Evolutionary conservation across 768 basidiomycete species (phyloP).

Genomic region (Lentinus tigrinus): DNA sequence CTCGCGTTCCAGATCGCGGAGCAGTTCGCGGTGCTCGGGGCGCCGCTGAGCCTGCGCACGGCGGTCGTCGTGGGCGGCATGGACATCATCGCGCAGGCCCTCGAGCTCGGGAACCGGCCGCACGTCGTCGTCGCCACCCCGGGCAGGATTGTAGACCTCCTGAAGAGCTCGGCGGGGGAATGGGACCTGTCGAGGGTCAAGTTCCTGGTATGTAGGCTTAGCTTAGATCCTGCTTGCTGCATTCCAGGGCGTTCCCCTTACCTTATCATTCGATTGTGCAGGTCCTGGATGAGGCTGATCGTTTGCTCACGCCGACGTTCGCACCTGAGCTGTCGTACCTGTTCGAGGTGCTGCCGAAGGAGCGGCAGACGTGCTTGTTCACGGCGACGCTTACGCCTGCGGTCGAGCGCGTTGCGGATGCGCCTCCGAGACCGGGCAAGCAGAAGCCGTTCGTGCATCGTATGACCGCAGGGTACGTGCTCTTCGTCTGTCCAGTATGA

Average conservation of each 20-base stretch:
- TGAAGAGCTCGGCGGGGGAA: conserved; percentile 72
- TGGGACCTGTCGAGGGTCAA: conserved; percentile 86
- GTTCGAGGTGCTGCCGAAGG: conserved; percentile 72
- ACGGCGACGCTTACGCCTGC: conserved; percentile 91
- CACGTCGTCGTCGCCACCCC: conserved; percentile 96
- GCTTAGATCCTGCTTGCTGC: not conserved
- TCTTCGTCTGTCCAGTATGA: not conserved
- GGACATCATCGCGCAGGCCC: conserved; percentile 95
- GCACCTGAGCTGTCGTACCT: conserved; percentile 79
- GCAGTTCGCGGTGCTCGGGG: conserved; percentile 90
- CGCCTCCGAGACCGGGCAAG: conserved; percentile 78
- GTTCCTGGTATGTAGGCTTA: conserved; percentile 61
- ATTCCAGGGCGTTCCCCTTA: not conserved
- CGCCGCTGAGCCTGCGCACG: conserved; percentile 76
- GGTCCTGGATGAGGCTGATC: conserved; percentile 97
- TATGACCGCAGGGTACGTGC: conserved; percentile 65
- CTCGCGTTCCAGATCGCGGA: conserved; percentile 97
- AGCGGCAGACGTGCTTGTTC: conserved; percentile 95
- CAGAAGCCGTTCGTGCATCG: conserved; percentile 84
- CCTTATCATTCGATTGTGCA: conserved; percentile 28
- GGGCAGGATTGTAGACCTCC: conserved; percentile 88
- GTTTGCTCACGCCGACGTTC: conserved; percentile 87
- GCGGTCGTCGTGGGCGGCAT: conserved; percentile 95
- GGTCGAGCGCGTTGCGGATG: conserved; percentile 74
- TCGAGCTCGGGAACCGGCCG: conserved; percentile 81